phyloP scores from a whole-genome alignment of 164 flowering plant genomes.

The Kingdonia uniflora region DNA sequence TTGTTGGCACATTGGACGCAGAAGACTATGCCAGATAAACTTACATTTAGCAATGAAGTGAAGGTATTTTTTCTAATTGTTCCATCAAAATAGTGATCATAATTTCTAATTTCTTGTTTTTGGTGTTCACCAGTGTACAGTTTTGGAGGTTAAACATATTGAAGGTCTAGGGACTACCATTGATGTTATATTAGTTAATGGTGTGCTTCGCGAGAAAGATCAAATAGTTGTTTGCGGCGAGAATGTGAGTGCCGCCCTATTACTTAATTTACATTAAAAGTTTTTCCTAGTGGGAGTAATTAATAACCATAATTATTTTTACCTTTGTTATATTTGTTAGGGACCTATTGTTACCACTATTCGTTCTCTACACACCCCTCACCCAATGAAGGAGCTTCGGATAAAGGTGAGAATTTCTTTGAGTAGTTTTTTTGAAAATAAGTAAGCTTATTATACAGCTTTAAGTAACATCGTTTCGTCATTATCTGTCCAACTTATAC shows the following conservation, averaged over 20 bases:
- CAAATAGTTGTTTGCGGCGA: conserved; percentile 96
- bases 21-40: conserved; percentile 89
- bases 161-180: conserved; percentile 98
- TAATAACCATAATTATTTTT: no score
- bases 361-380: conserved; percentile 90
- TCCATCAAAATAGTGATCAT: no score
- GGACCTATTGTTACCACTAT: conserved; percentile 89
- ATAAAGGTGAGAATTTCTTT: conserved; percentile 51
- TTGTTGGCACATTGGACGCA: conserved; percentile 83
- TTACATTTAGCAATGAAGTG: conserved; percentile 65
- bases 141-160: conserved; percentile 92
- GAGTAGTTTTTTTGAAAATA: background rate
- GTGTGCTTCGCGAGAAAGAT: conserved; percentile 95
- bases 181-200: conserved; percentile 96
- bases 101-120: no score
- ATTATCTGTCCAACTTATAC: no score
- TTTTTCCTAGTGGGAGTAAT: no score
- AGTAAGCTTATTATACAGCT: no score
- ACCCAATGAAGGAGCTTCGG: conserved; percentile 96
- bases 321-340: conserved; percentile 28
- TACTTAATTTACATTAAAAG: background rate
- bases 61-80: no score
- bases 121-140: conserved; percentile 68
- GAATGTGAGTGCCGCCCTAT: conserved; percentile 50
- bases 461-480: no score